A percentile compares a stretch with the other conserved stretches of the same genome.
These are phyloP conservation scores for Epichloe sp. DNA, from an alignment of 2,329 filamentous ascomycete genomes.

Conservation along the genomic window DNA sequence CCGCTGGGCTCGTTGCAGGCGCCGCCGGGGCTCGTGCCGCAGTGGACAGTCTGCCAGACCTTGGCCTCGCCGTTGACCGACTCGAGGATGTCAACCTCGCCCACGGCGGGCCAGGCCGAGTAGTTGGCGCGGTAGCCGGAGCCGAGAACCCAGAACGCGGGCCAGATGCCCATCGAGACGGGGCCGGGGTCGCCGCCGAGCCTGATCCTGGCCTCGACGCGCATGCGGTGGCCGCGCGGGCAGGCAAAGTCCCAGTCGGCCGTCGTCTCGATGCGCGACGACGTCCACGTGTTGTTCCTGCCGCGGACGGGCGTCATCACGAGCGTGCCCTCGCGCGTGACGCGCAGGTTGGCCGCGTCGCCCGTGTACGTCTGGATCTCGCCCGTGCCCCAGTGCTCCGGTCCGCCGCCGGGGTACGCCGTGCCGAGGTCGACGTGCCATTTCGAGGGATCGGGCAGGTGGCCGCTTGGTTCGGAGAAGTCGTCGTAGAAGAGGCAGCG, in stretches of 20 bases:
- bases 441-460: constrained; percentile 23
- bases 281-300: constrained; percentile 26
- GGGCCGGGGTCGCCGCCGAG: constrained; percentile 16
- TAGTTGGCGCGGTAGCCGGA: constrained; percentile 23
- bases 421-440: constrained; percentile 34
- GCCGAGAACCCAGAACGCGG: constrained; percentile 33
- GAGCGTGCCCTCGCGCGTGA: constrained; percentile 24
- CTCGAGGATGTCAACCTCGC: constrained; percentile 34
- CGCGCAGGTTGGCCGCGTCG: constrained; percentile 24
- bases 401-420: constrained; percentile 28
- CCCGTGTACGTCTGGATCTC: constrained; percentile 34
- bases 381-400: constrained; percentile 33
- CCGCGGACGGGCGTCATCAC: constrained; percentile 19
- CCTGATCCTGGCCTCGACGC: constrained; percentile 25
- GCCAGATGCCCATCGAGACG: constrained; percentile 29
- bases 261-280: constrained; percentile 28
- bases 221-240: constrained; percentile 19
- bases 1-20: constrained; percentile 29
- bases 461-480: constrained; percentile 8
- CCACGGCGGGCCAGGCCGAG: constrained; percentile 26
- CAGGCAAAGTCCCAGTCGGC: constrained; percentile 21
- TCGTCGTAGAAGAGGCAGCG: constrained; percentile 17
- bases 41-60: constrained; percentile 28
- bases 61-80: constrained; percentile 23
- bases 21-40: constrained; percentile 25